Conservation (phyloP, 2,329 filamentous ascomycete genomes). For the Exophiala dermatitidis region DNA sequence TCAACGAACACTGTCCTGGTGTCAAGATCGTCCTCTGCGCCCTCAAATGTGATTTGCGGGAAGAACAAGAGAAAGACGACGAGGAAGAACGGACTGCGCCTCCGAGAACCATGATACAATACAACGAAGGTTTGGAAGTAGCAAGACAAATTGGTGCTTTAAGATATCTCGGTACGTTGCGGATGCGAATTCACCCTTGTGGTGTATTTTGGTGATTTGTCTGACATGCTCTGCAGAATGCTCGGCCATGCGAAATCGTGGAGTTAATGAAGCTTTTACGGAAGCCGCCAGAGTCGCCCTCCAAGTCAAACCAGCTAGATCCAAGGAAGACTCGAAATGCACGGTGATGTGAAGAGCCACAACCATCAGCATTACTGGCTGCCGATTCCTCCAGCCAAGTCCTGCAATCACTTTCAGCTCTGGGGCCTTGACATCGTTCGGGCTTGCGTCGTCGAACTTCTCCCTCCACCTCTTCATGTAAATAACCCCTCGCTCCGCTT, state of each 20-base stretch:
- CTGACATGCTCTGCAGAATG: conserved; percentile 56
- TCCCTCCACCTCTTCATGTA: conserved; percentile 2
- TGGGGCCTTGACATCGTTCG: not conserved
- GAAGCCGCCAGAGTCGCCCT: conserved; percentile 93
- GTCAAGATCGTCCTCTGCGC: conserved; percentile 93
- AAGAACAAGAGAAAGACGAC: conserved; percentile 66
- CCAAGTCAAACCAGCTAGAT: conserved; percentile 38
- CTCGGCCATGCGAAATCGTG: conserved; percentile 95
- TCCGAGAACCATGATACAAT: conserved; percentile 58
- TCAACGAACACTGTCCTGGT: conserved; percentile 92
- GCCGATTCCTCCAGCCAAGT: not conserved
- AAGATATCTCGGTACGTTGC: conserved; percentile 66
- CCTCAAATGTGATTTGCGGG: conserved; percentile 91
- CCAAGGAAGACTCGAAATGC: conserved; percentile 31
- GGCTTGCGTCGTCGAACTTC: not conserved
- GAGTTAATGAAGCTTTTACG: conserved; percentile 97
- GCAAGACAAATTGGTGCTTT: conserved; percentile 86
- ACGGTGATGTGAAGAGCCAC: conserved; percentile 24
- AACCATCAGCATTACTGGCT: not conserved
- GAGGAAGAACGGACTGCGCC: conserved; percentile 38
- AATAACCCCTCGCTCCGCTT: conserved; percentile 7
- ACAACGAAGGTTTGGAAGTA: conserved; percentile 84
- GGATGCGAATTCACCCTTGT: not conserved
- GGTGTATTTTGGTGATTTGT: not conserved
- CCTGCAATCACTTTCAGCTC: not conserved